These are phyloP conservation scores for Cicer yamashitae DNA, from an alignment of 306 rosid species.

Conservation along the genomic window DNA sequence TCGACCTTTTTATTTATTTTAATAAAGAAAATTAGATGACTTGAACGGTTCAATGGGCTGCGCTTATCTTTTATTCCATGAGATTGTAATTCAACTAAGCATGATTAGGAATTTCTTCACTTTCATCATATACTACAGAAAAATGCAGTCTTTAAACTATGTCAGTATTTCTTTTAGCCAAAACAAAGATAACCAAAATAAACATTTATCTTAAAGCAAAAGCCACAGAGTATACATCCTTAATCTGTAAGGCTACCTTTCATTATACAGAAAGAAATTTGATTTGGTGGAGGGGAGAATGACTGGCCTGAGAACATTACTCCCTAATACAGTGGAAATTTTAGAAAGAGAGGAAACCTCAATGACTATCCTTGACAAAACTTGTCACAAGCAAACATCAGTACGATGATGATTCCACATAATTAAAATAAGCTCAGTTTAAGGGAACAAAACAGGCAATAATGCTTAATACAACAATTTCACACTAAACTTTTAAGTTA, in stretches of 20 bases:
- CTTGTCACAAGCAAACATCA: neutral
- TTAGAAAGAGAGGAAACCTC: neutral
- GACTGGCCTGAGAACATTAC: too few relatives aligned
- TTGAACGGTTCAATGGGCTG: too few relatives aligned
- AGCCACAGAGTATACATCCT: neutral
- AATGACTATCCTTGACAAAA: neutral
- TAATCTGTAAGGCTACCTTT: neutral
- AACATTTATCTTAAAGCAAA: neutral
- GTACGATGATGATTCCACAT: constrained; percentile 2
- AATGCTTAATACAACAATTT: constrained; percentile 21
- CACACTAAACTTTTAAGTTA: neutral
- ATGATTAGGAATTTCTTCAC: neutral
- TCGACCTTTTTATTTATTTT: too few relatives aligned
- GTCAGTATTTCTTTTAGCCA: neutral
- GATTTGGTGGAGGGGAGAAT: too few relatives aligned
- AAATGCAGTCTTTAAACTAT: neutral
- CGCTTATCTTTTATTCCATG: neutral
- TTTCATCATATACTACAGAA: too few relatives aligned
- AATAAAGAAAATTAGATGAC: too few relatives aligned
- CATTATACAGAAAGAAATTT: neutral
- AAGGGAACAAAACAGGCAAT: neutral
- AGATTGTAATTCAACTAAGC: neutral
- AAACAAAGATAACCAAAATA: neutral
- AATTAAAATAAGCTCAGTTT: neutral
- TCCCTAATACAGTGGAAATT: neutral